Evolutionary conservation across 2,329 filamentous ascomycete genomes (phyloP).

Genomic region (Raffaelea albimanens): DNA sequence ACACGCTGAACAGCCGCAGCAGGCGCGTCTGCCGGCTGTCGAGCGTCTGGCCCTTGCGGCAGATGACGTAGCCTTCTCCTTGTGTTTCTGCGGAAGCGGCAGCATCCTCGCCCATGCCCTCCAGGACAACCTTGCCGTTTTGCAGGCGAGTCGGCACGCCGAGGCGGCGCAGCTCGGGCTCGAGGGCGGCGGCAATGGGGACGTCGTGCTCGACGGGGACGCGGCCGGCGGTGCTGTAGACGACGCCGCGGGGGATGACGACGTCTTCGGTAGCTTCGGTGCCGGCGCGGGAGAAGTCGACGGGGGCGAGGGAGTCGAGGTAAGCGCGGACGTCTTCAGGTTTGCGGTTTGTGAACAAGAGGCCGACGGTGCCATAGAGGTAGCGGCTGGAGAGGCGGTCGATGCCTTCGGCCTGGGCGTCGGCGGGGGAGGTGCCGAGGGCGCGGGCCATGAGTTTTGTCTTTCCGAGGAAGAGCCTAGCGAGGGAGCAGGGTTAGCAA

Average conservation of each 20-base stretch:
- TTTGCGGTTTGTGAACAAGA: constrained; percentile 78
- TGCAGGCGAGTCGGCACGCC: constrained; percentile 83
- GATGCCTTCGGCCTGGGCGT: constrained; percentile 73
- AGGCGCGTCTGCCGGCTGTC: constrained; percentile 89
- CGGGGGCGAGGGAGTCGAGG: constrained; percentile 62
- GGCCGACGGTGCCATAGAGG: constrained; percentile 69
- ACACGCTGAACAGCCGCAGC: constrained; percentile 87
- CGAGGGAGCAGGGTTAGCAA: neutral
- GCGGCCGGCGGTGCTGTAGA: constrained; percentile 74
- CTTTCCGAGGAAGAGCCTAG: constrained; percentile 89
- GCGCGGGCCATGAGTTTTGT: constrained; percentile 98
- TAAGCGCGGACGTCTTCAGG: constrained; percentile 55
- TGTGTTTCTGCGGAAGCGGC: constrained; percentile 24
- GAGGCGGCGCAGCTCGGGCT: constrained; percentile 81
- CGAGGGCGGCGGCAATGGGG: constrained; percentile 75
- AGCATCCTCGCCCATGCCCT: constrained; percentile 35
- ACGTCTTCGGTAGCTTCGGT: constrained; percentile 65
- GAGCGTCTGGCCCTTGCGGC: constrained; percentile 73
- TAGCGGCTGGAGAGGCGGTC: constrained; percentile 53
- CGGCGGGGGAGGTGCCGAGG: constrained; percentile 67
- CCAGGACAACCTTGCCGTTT: constrained; percentile 76
- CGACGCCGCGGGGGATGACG: constrained; percentile 70
- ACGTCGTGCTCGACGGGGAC: constrained; percentile 74
- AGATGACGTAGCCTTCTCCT: constrained; percentile 67
- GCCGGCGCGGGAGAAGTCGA: constrained; percentile 88